phyloP scores from a whole-genome alignment of 192 early-diverging fungal genomes.

The Dissophora ornata region DNA sequence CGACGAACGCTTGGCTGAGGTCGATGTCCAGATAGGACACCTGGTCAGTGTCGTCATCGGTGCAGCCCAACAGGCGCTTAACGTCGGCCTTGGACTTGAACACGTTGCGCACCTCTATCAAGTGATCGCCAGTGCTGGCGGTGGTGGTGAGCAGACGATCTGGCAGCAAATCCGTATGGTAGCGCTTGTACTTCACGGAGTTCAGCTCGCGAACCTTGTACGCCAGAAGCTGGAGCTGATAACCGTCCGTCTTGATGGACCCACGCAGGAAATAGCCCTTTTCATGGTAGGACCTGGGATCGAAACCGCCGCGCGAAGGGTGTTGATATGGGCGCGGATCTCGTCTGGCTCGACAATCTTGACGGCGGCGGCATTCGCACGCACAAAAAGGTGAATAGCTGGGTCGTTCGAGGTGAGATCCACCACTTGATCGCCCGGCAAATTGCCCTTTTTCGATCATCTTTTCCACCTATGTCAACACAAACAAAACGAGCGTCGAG shows the following conservation, averaged over 20 bases:
- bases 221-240: conserved; percentile 15
- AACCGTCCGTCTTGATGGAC: conserved; percentile 25
- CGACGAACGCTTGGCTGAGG: conserved; percentile 13
- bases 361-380: conserved; percentile 15
- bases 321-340: conserved; percentile 15
- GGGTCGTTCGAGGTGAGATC: conserved; percentile 6
- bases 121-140: conserved; percentile 5
- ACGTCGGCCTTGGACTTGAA: conserved; percentile 17
- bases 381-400: conserved; percentile 20
- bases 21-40: not conserved
- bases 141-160: conserved; percentile 24
- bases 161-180: conserved; percentile 2
- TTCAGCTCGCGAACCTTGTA: conserved; percentile 11
- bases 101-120: conserved; percentile 22
- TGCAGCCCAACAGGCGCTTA: conserved; percentile 17
- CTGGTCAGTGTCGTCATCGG: not conserved
- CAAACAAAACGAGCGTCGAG: not conserved
- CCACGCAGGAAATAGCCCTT: conserved; percentile 24
- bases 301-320: conserved; percentile 11
- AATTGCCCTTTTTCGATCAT: conserved; percentile 9
- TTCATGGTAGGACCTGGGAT: conserved; percentile 21
- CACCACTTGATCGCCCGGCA: conserved; percentile 3
- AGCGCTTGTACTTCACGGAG: conserved; percentile 27
- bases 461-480: conserved; percentile 10
- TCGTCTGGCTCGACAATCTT: conserved; percentile 7